Conservation (phyloP, 1,284 basidiomycete genomes). For the Trichosporon sp. region DNA sequence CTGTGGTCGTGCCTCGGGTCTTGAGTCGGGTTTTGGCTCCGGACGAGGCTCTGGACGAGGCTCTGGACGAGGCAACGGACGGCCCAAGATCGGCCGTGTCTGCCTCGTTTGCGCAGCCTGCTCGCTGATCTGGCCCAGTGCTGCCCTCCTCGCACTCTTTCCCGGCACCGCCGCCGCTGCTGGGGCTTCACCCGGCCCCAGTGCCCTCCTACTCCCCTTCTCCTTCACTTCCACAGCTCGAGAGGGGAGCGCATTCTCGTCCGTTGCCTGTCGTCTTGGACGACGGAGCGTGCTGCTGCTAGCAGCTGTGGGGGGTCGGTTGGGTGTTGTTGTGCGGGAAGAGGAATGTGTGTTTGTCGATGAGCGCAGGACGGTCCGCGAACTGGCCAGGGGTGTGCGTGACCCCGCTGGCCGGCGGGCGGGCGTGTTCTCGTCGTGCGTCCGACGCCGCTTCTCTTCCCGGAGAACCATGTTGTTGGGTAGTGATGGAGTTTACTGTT, state of each 20-base stretch:
- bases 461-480: background rate
- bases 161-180: background rate
- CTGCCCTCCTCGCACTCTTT: background rate
- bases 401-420: background rate
- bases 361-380: background rate
- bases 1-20: background rate
- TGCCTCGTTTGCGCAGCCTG: background rate
- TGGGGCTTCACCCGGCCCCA: background rate
- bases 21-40: too few relatives aligned
- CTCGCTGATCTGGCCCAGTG: conserved; percentile 1
- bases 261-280: background rate
- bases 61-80: background rate
- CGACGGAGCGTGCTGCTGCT: background rate
- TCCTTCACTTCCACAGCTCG: background rate
- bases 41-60: too few relatives aligned
- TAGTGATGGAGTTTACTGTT: too few relatives aligned
- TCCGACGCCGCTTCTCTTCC: background rate
- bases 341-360: background rate
- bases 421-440: conserved; percentile 10
- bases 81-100: background rate
- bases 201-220: background rate
- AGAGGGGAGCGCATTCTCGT: background rate
- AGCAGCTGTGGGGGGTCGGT: background rate
- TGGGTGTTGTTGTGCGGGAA: background rate
- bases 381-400: background rate